These are phyloP conservation scores for Aspergillus udagawae DNA, from an alignment of 2,329 filamentous ascomycete genomes.

Conservation along the genomic window DNA sequence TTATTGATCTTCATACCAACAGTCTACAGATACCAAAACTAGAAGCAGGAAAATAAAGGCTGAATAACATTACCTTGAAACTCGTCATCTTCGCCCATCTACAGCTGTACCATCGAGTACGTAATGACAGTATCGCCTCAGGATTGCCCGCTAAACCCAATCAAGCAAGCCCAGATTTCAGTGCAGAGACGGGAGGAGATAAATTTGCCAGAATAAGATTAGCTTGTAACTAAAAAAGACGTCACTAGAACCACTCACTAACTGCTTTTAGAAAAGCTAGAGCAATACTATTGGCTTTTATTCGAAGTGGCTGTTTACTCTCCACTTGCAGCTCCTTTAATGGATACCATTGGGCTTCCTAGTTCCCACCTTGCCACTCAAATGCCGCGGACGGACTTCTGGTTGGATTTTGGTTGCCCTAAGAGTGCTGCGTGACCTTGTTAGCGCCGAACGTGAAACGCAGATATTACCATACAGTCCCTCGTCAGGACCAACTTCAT, in stretches of 20 bases:
- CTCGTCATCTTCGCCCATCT: not conserved
- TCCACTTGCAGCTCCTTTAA: conserved; percentile 4
- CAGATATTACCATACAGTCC: not conserved
- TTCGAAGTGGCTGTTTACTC: conserved; percentile 7
- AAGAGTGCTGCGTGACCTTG: conserved; percentile 20
- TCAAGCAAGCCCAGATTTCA: conserved; percentile 2
- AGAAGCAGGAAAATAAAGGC: not conserved
- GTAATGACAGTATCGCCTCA: conserved; percentile 1
- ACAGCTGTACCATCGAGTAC: not conserved
- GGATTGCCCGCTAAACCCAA: not conserved
- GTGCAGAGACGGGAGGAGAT: conserved; percentile 6
- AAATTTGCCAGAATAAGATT: conserved; percentile 8
- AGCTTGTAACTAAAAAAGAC: conserved; percentile 6
- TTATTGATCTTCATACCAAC: no score
- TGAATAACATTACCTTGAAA: not conserved
- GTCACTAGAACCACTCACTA: conserved; percentile 14
- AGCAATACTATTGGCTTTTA: conserved; percentile 6
- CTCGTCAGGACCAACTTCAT: not conserved
- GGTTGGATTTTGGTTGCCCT: conserved; percentile 14
- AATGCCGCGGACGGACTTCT: conserved; percentile 11
- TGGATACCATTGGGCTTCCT: conserved; percentile 11
- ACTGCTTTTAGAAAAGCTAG: conserved; percentile 7
- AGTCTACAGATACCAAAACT: not conserved
- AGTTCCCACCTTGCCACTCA: conserved; percentile 16
- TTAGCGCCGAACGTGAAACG: conserved; percentile 12